Evolutionary conservation across 371 early-diverging fungal genomes (phyloP).

Genomic region (Rhizopus arrhizus): DNA sequence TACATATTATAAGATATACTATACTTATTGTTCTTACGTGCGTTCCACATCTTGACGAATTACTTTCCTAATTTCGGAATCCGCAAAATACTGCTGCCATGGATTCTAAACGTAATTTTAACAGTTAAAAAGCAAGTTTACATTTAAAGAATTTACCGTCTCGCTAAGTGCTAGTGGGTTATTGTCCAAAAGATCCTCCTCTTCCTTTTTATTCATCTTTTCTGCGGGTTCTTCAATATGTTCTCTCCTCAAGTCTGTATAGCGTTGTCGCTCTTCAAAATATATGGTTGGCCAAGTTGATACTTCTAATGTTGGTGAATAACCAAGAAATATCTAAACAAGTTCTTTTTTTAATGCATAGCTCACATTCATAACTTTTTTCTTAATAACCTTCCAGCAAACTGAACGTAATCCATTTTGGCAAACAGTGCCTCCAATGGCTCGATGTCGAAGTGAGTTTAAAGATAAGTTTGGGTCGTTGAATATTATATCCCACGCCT

Average conservation of each 20-base stretch:
- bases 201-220: conserved; percentile 39
- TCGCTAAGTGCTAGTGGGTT: conserved; percentile 86
- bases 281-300: conserved; percentile 65
- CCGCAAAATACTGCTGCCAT: conserved; percentile 90
- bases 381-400: conserved; percentile 49
- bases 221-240: conserved; percentile 73
- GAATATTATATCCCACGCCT: conserved; percentile 24
- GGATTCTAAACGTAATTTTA: conserved; percentile 65
- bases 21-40: conserved; percentile 59
- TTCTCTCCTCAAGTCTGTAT: conserved; percentile 63
- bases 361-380: neutral
- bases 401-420: conserved; percentile 49
- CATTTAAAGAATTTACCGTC: conserved; percentile 50
- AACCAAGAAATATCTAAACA: conserved; percentile 59
- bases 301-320: conserved; percentile 56
- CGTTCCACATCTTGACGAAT: conserved; percentile 92
- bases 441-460: conserved; percentile 39
- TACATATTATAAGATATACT: neutral
- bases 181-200: conserved; percentile 63
- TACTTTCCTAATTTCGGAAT: conserved; percentile 79
- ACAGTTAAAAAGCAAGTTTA: neutral
- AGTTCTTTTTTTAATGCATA: neutral
- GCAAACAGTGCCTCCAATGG: conserved; percentile 39
- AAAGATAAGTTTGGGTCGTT: conserved; percentile 27
- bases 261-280: conserved; percentile 67